Evolutionary conservation across 176 grass and related monocot genomes (phyloP), one percentile per base, ranked within the genome.

Genomic region (Avena insularis): DNA sequence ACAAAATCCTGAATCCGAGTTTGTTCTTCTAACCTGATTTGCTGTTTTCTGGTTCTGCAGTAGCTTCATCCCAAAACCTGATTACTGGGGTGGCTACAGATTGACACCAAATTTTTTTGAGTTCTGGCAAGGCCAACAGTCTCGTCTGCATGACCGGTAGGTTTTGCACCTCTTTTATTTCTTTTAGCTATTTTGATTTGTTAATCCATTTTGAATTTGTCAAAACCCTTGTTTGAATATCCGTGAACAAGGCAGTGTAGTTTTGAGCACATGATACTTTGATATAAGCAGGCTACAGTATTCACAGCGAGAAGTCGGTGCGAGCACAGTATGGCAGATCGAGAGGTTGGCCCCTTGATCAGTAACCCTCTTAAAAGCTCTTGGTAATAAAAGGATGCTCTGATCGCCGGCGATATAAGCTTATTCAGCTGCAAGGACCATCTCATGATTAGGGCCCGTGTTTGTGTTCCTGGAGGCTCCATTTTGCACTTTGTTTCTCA

Each of bases 61-160:
- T 66, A 90, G 80, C 19, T 68, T 92, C 80, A 94, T 98, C 71
- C 94, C 94, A 2, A 94, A 93, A 33, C 94, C 97, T 45, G 94
- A 94, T 75, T 96, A 90, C 75, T 98, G 94, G 92, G 90, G 92
- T 79, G 92, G 94, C 58, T 98, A 96, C 83, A 94, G 89, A 90
- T 88, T 98, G 85, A 98, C 80, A 81, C 94, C 93, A 83, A 85
- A 31, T 12, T 79, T 68, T 80, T 94, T 94, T 83, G 97, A 98
- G 78, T 98, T 98, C 57, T 98, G 97, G 97, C 94, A 99, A 96
- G 94, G 97, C 29, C 97, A 99, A 74, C 87, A 88, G 35, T 96
- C 97, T 91, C 93, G 97, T 45, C 77, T 99, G 20, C 97, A 99
- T 90, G 97, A 96, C 79, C 79, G 92, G 94, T 99, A 94, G 35